These are phyloP conservation scores for Sporothrix brasiliensis DNA, from an alignment of 2,329 filamentous ascomycete species.

Conservation along the genomic window DNA sequence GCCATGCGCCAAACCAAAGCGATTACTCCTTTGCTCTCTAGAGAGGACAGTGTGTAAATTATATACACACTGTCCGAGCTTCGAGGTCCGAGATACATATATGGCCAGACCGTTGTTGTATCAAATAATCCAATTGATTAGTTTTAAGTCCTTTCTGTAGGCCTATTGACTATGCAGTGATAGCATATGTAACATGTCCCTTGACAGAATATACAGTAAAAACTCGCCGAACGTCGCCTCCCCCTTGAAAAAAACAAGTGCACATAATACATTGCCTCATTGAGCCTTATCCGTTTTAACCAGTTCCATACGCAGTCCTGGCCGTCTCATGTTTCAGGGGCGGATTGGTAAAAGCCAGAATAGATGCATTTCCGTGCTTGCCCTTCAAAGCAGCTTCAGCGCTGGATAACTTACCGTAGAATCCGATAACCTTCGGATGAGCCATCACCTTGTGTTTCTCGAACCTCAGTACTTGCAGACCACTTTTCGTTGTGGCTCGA, in stretches of 20 bases:
- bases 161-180: too few relatives aligned
- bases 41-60: too few relatives aligned
- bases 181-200: background rate
- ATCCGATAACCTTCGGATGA: constrained; percentile 79
- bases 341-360: constrained; percentile 47
- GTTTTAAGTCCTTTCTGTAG: too few relatives aligned
- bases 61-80: background rate
- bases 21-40: constrained; percentile 11
- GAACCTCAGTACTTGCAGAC: constrained; percentile 85
- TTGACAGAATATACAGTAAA: background rate
- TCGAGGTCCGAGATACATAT: too few relatives aligned
- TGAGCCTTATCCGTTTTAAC: background rate
- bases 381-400: constrained; percentile 56
- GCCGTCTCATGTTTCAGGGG: constrained; percentile 11
- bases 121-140: too few relatives aligned
- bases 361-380: constrained; percentile 40
- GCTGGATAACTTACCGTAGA: constrained; percentile 80
- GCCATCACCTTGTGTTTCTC: constrained; percentile 92
- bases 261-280: too few relatives aligned
- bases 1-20: background rate
- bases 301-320: background rate
- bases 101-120: too few relatives aligned
- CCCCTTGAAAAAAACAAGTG: too few relatives aligned
- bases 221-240: background rate
- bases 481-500: constrained; percentile 84